These are phyloP conservation scores for Macadamia tetraphylla DNA, from an alignment of 164 flowering plant genomes.

Conservation along the genomic window DNA sequence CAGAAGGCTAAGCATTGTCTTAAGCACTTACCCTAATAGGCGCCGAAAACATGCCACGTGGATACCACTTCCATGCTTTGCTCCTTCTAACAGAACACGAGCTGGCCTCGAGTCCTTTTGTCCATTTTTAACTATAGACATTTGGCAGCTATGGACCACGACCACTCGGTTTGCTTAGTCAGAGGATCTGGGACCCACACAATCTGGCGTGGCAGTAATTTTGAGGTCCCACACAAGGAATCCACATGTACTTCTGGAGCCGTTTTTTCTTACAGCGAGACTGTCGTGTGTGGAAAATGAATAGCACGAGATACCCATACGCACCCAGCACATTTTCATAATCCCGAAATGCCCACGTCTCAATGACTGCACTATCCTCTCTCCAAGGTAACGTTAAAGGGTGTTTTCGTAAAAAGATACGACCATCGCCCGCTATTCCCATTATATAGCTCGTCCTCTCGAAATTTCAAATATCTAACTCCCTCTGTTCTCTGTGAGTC, in stretches of 20 bases:
- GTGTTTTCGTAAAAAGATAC: too few relatives aligned
- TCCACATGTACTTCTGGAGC: background rate
- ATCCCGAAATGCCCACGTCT: background rate
- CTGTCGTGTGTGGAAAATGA: slow-evolving; percentile 19
- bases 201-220: background rate
- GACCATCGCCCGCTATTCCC: background rate
- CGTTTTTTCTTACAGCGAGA: slow-evolving; percentile 3
- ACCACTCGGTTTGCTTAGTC: background rate
- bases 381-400: background rate
- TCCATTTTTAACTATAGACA: too few relatives aligned
- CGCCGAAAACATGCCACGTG: too few relatives aligned
- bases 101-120: too few relatives aligned
- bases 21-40: too few relatives aligned
- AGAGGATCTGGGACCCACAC: background rate
- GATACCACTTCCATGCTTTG: too few relatives aligned
- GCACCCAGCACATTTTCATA: slow-evolving; percentile 1
- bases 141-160: too few relatives aligned
- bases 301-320: slow-evolving; percentile 17
- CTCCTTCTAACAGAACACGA: background rate
- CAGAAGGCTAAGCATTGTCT: too few relatives aligned
- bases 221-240: slow-evolving; percentile 3
- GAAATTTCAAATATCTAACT: background rate
- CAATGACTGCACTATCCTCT: background rate
- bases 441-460: background rate
- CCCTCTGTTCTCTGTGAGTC: background rate